Base-by-base conservation (phyloP, 148 eudicot genomes). In the Vaccinium vitisidaea region DNA sequence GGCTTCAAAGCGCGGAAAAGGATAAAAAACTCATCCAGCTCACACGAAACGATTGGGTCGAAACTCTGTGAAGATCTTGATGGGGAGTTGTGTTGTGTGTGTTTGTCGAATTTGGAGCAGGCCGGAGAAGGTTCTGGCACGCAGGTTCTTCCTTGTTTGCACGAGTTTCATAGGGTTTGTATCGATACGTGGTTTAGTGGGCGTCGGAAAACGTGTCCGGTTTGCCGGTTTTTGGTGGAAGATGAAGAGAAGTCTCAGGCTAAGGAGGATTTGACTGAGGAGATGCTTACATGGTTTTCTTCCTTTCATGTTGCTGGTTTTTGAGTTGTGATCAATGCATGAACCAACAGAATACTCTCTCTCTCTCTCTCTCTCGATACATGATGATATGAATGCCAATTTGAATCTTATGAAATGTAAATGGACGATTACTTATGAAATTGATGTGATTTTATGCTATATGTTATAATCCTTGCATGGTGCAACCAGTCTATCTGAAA, bases 211-310 rank as follows among this genome's bases (percentile, higher is more conserved):
- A 93, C 98, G 1, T 96, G 99, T 54, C 99, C 99, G 0, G 74
- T 96, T 21, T 94, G 98, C 84, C 91, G 98, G 86, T 92, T 90
- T 86, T 67, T 79, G 63, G 89, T 96, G 49, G 93, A 85, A 73
- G 94, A 90, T 0, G 94, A 86, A 25, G 87, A 70, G 75, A 39
- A 25, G 53, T 12, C 77, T 70, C 73, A 13, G 58, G 88, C 61
- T 7, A 84, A 80, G 43, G 91, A 88, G 46, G 90, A 79, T 49
- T 56, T 92, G 10, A 94, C 94, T 0, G 93, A 90, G 52, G 98
- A 94, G 27, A 90, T 96, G 98, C 84, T 92, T 15, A 87, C 91
- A 25, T 96, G 98, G 98, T 96, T 94, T 86, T 94, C 98, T 86
- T 93, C 98, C 59, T 94, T 96, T 65, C 96, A 96, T 90, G 91